Evolutionary conservation across 2,329 filamentous ascomycete species (phyloP).

Genomic region (Onygena corvina): DNA sequence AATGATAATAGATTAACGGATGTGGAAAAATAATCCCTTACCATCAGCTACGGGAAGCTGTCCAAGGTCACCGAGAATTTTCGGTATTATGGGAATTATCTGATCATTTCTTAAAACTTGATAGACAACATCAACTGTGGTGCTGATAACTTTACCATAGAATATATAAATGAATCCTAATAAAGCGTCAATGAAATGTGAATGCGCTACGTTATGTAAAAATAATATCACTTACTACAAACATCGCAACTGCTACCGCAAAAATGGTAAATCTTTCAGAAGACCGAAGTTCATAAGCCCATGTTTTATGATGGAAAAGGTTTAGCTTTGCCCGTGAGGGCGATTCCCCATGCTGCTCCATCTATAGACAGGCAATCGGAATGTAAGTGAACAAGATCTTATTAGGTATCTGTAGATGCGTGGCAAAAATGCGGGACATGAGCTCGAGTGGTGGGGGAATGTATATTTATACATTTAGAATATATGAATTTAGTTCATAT

Average conservation of each 20-base stretch:
- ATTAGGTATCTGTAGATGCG: background rate
- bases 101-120: background rate
- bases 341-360: background rate
- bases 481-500: background rate
- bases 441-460: background rate
- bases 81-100: constrained; percentile 5
- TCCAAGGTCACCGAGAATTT: background rate
- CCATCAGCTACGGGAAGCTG: background rate
- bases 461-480: background rate
- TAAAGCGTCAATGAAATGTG: background rate
- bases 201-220: background rate
- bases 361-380: background rate
- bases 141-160: background rate
- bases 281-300: constrained; percentile 4
- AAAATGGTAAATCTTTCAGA: constrained; percentile 7
- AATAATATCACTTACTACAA: background rate
- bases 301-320: background rate
- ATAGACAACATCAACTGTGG: too few relatives aligned
- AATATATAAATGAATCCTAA: constrained; percentile 8
- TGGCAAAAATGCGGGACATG: background rate
- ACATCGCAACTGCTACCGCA: constrained; percentile 7
- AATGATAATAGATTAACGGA: background rate
- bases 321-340: background rate
- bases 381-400: background rate
- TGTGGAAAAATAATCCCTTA: background rate